A percentile compares a stretch with the other conserved stretches of the same genome.
phyloP scores from a whole-genome alignment of 805 yeast genomes.

The Teunomyces barrocoloradensis region DNA sequence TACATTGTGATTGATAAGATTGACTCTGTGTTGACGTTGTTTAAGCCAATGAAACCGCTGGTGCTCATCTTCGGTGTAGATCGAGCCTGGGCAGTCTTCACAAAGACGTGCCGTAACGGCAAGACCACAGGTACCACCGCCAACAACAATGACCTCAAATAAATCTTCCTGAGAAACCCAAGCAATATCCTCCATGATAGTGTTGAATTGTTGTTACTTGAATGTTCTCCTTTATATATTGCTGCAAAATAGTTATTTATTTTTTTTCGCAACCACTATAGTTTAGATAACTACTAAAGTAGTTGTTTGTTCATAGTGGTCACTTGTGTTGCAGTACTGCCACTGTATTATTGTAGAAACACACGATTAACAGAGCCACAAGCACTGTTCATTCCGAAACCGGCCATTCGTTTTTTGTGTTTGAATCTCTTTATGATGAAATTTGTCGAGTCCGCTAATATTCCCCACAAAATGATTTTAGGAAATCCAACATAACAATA shows the following conservation, averaged over 20 bases:
- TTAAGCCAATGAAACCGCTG: conserved; percentile 46
- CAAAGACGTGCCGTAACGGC: conserved; percentile 42
- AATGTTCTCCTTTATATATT: not conserved
- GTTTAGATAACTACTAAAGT: conserved; percentile 5
- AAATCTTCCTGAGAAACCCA: conserved; percentile 19
- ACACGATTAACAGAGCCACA: not conserved
- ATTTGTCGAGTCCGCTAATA: too few relatives aligned
- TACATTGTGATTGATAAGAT: conserved; percentile 16
- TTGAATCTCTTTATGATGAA: too few relatives aligned
- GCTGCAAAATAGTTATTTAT: not conserved
- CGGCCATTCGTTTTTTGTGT: too few relatives aligned
- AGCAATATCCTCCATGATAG: not conserved
- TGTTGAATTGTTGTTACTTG: not conserved
- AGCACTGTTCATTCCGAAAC: too few relatives aligned
- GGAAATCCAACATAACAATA: too few relatives aligned
- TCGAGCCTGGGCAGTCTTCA: conserved; percentile 41
- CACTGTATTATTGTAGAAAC: not conserved
- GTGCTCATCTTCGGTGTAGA: conserved; percentile 47
- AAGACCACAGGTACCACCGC: conserved; percentile 47
- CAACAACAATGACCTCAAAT: conserved; percentile 39
- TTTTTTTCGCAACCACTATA: conserved; percentile 4
- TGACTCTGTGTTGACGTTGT: conserved; percentile 29
- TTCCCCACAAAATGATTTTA: too few relatives aligned
- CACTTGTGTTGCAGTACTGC: too few relatives aligned
- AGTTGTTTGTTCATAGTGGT: not conserved